Base-by-base conservation (phyloP, 257 asterid species). In the Solanum pinnatisectum region DNA sequence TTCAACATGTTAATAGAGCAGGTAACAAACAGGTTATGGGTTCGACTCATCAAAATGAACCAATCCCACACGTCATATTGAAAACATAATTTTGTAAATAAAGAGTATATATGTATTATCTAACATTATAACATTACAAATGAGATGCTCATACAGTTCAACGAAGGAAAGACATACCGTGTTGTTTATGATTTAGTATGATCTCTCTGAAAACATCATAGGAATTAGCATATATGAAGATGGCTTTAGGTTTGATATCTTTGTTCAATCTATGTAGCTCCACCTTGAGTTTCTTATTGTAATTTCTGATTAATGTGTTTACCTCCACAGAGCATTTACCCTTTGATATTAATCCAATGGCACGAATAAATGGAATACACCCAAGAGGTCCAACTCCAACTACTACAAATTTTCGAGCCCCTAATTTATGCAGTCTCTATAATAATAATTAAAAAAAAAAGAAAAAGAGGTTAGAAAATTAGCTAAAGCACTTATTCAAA, bases 341-440 rank as follows among this genome's bases (percentile, higher is more conserved):
- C 7, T 10, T 22, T 10, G 93, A 90, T 32, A 91, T 87, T 39
- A 93, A 84, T 81, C 89, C 84, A 42, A 85, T 84, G 10, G 94
- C 94, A 11, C 94, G 91, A 25, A 92, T 81, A 71, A 93, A 92
- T 5, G 95, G 94, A 37, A 93, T 93, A 88, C 94, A 93, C 6
- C 95, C 95, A 2, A 93, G 91, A 35, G 95, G 95, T 35, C 95
- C 95, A 13, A 93, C 30, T 18, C 91, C 93, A 25, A 91, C 93
- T 0, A 93, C 91, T 1, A 91, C 90, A 42, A 93, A 81, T 63
- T 90, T 93, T 52, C 94, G 90, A n/a, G 94, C 95, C 73, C 95
- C 95, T 85, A 92, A 85, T 59, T 10, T 60, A 35, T 91, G 88
- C 52, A 93, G 20, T 71, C 90, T 25, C 95, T 93, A n/a, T 37